Base-by-base conservation (phyloP, 2,329 filamentous ascomycete genomes). In the Akanthomyces muscarius region DNA sequence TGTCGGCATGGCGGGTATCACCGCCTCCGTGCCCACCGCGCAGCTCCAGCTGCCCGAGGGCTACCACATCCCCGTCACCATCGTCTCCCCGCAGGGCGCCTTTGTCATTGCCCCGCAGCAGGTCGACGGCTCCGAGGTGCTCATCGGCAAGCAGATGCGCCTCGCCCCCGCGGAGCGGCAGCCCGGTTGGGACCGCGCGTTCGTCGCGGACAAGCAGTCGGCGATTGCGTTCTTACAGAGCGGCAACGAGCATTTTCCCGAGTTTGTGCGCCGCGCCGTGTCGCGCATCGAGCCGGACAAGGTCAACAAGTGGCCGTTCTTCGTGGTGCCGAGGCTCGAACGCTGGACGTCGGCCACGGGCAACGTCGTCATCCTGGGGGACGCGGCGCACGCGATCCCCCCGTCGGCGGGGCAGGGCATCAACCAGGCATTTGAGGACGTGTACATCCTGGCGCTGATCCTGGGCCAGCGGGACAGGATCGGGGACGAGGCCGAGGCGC, bases 71-170 rank as follows among this genome's bases (percentile, higher is more conserved):
- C 80, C 81, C 0, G 75, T 77, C 0, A 80, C 77, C 0, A 75
- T 81, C 61, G 77, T 78, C 71, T 74, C 73, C 30, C 71, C 70
- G 4, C 69, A 71, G 33, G 82, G 82, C 0, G 80, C 78, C 0
- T 84, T 84, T 64, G 72, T 84, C 7, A 77, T 84, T 18, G 80
- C 79, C 0, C 81, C 80, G 0, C 82, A 85, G 63, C 68, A 76
- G 18, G 63, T 67, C 0, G 78, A 84, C 66, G 82, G 81, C 0
- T 80, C 78, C 0, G 81, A 84, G 61, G 70, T 80, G 1, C 69
- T 84, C 0, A 76, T 83, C 16, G 81, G 81, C 1, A 78, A 75
- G 53, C 80, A 83, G 63, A 72, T 72, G 23, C 71, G 70, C 3
- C 70, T 76, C 0, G 65, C 68, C 0, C 66, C 73, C 0, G 75